Evolutionary conservation across 192 early-diverging fungal species (phyloP), one percentile per base, ranked within the genome.

Genomic region (Phycomyces blakesleeanus): DNA sequence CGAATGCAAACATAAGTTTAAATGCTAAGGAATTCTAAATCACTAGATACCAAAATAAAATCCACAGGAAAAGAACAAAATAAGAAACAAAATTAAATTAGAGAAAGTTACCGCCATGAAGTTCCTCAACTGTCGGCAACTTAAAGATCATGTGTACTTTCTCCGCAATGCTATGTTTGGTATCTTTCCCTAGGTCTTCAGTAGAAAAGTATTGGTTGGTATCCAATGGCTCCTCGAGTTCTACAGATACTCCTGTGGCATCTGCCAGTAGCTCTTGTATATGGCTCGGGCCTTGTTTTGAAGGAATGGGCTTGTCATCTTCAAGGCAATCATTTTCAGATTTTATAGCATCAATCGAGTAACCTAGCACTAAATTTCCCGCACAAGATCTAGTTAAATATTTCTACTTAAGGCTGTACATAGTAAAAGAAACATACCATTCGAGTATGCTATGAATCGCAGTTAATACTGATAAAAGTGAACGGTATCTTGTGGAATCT

Each of bases 81-180:
- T 5, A 34, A 34, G n/a, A n/a, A n/a, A n/a, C n/a, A n/a, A n/a
- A n/a, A n/a, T n/a, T n/a, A n/a, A n/a, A n/a, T n/a, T n/a, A 34
- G 29, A 34, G 7, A 7, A 34, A 34, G 29, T 34, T 41, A 20
- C 56, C 18, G 16, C 67, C 39, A 21, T 50, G 34, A 72, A 16
- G 21, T 67, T 2, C 22, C 60, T 67, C 64, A 1, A 29, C 44
- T 26, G 56, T 57, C 24, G 49, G 40, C 22, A 72, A 51, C 24
- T 61, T 41, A 62, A 72, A 71, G 25, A 72, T 52, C n/a, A 57
- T 66, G 29, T 55, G 24, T 51, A 72, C 42, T 52, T 67, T 68
- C 39, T 76, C 66, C 26, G 37, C 16, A 15, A 51, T 63, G 21
- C 18, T 61, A 20, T 14, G 55, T 22, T 60, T 38, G 51, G 50